Conservation (phyloP, 1,284 basidiomycete genomes). For the Cryptococcus sp. region DNA sequence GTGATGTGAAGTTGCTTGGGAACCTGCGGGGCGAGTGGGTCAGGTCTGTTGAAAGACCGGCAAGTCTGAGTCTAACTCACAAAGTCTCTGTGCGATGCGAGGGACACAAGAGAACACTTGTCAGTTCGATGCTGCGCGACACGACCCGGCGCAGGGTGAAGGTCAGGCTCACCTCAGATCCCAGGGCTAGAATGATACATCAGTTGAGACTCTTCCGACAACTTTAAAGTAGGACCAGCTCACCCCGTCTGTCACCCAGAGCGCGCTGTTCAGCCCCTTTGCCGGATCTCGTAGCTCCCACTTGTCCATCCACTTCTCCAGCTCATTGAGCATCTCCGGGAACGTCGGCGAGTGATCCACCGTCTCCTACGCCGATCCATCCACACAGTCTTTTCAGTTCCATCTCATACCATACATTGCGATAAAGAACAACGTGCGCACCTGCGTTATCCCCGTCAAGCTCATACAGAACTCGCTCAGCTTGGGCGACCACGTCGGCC, state of each 20-base stretch:
- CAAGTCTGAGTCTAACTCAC: slow-evolving; percentile 21
- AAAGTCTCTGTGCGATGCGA: slow-evolving; percentile 33
- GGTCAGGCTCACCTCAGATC: slow-evolving; percentile 41
- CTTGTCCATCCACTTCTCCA: slow-evolving; percentile 64
- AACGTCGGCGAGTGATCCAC: slow-evolving; percentile 77
- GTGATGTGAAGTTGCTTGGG: slow-evolving; percentile 50
- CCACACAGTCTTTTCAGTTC: background rate
- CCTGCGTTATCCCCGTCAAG: slow-evolving; percentile 90
- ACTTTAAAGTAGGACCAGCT: slow-evolving; percentile 13
- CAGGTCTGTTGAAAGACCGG: background rate
- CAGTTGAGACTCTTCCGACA: slow-evolving; percentile 1
- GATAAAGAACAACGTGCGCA: slow-evolving; percentile 36
- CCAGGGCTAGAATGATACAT: slow-evolving; percentile 29
- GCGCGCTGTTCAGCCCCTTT: slow-evolving; percentile 41
- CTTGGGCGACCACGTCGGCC: slow-evolving; percentile 77
- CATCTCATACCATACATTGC: background rate
- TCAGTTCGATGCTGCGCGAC: background rate
- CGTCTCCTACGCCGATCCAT: slow-evolving; percentile 58
- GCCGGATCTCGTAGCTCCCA: slow-evolving; percentile 47
- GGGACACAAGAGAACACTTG: background rate
- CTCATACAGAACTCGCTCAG: slow-evolving; percentile 79
- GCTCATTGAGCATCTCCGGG: slow-evolving; percentile 61
- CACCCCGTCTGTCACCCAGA: slow-evolving; percentile 56
- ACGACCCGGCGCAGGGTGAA: background rate
- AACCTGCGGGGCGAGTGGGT: slow-evolving; percentile 21